phyloP scores from a whole-genome alignment of 331 rosid species.

The Dryas integrifolia region DNA sequence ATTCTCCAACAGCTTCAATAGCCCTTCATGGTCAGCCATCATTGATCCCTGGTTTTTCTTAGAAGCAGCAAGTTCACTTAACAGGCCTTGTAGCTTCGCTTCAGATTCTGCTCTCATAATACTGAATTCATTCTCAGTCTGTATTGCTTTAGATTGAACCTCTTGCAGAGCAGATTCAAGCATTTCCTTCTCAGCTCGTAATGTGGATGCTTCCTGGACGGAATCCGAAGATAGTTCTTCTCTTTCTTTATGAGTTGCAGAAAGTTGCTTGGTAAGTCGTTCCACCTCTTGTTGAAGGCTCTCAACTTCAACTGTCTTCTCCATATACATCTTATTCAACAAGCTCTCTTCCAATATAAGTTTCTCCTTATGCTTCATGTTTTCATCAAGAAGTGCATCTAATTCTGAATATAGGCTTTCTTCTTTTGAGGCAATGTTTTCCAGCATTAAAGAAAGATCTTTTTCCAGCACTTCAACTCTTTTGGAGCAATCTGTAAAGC shows the following conservation, averaged over 20 bases:
- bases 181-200: conserved; percentile 44
- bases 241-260: conserved; percentile 43
- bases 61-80: conserved; percentile 43
- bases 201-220: conserved; percentile 48
- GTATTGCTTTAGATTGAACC: conserved; percentile 39
- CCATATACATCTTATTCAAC: conserved; percentile 52
- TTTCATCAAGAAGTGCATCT: conserved; percentile 57
- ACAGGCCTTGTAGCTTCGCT: conserved; percentile 49
- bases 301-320: conserved; percentile 58
- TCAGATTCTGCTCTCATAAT: conserved; percentile 42
- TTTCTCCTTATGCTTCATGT: conserved; percentile 49
- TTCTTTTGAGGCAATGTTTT: conserved; percentile 55
- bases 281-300: conserved; percentile 61
- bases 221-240: conserved; percentile 51
- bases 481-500: conserved; percentile 42
- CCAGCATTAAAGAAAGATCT: conserved; percentile 43
- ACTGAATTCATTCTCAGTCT: conserved; percentile 43
- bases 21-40: conserved; percentile 50
- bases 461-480: conserved; percentile 56
- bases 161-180: conserved; percentile 49
- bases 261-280: conserved; percentile 50
- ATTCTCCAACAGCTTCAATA: conserved; percentile 57
- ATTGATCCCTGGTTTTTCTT: conserved; percentile 43
- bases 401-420: conserved; percentile 51
- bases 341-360: conserved; percentile 37